A percentile compares a stretch with the other conserved stretches of the same genome.
These are phyloP conservation scores for Diaporthe velutina DNA, from an alignment of 2,329 filamentous ascomycete species.

Conservation along the genomic window DNA sequence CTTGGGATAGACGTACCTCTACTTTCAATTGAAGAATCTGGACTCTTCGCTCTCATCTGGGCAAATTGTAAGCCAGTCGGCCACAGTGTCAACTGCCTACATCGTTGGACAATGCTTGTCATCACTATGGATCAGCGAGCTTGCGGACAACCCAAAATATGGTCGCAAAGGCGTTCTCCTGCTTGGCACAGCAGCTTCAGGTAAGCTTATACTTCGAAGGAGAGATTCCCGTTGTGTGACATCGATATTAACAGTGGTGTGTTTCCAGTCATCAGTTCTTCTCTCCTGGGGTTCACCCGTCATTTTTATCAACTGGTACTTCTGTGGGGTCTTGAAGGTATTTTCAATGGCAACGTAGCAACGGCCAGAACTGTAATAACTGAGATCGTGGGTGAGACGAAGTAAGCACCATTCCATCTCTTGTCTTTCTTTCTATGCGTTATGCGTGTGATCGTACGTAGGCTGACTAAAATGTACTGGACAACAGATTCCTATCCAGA, in stretches of 20 bases:
- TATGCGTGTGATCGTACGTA: background rate
- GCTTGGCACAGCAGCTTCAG: conserved; percentile 21
- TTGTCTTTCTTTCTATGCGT: background rate
- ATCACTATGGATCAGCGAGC: conserved; percentile 13
- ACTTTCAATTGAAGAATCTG: conserved; percentile 18
- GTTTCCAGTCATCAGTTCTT: conserved; percentile 5
- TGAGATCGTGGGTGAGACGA: conserved; percentile 3
- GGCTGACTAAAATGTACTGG: background rate
- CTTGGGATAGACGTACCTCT: conserved; percentile 15
- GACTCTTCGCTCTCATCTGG: conserved; percentile 16
- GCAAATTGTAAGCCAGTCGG: conserved; percentile 25
- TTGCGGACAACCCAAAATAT: background rate
- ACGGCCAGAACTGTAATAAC: conserved; percentile 18
- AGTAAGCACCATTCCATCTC: background rate
- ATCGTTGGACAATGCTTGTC: conserved; percentile 20
- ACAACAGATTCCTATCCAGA: conserved; percentile 8
- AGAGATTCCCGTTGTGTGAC: background rate
- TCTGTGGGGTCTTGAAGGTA: conserved; percentile 22
- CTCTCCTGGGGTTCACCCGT: conserved; percentile 7
- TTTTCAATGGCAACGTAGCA: conserved; percentile 22
- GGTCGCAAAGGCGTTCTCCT: conserved; percentile 15
- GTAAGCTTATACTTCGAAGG: background rate
- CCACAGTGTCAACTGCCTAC: conserved; percentile 20
- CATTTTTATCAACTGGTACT: conserved; percentile 22
- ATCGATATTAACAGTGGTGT: background rate